Conservation (phyloP, 306 rosid genomes). For the Quillaja saponaria region DNA sequence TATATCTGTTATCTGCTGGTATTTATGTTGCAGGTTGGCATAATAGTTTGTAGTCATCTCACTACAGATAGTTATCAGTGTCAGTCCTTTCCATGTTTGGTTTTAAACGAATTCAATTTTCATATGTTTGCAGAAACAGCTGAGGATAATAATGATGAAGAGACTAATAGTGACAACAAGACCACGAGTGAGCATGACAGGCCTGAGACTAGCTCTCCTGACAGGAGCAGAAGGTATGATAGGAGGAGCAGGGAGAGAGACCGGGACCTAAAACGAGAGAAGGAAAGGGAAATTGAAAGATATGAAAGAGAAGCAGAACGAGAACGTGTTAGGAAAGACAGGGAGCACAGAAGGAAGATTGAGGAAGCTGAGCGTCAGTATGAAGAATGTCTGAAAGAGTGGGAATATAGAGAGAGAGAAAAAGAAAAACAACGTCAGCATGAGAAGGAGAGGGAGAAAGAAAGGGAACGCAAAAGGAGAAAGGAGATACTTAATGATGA, state of each 20-base stretch:
- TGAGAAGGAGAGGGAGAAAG: constrained; percentile 94
- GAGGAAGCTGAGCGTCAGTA: constrained; percentile 91
- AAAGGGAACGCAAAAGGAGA: constrained; percentile 87
- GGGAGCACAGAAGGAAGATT: constrained; percentile 86
- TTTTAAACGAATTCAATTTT: constrained; percentile 24
- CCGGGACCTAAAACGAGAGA: constrained; percentile 83
- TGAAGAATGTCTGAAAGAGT: constrained; percentile 83
- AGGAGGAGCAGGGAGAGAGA: constrained; percentile 87
- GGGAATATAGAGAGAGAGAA: constrained; percentile 97
- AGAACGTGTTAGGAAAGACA: constrained; percentile 89
- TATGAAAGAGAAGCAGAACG: constrained; percentile 97
- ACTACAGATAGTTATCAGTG: not conserved
- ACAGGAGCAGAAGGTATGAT: constrained; percentile 74
- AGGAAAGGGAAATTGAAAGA: constrained; percentile 94
- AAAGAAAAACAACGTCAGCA: constrained; percentile 88
- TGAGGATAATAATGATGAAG: constrained; percentile 76
- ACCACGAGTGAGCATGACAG: constrained; percentile 68
- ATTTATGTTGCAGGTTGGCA: too few species aligned
- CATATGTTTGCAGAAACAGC: constrained; percentile 50
- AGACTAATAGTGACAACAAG: constrained; percentile 61
- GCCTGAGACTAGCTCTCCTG: constrained; percentile 77
- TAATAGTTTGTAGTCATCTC: constrained; percentile 3
- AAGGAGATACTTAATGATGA: constrained; percentile 85
- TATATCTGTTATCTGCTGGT: constrained; percentile 22
- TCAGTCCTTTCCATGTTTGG: not conserved